Evolutionary conservation across 805 yeast genomes (phyloP), one percentile per base, ranked within the genome.

Genomic region (Zygoascus tannicola): DNA sequence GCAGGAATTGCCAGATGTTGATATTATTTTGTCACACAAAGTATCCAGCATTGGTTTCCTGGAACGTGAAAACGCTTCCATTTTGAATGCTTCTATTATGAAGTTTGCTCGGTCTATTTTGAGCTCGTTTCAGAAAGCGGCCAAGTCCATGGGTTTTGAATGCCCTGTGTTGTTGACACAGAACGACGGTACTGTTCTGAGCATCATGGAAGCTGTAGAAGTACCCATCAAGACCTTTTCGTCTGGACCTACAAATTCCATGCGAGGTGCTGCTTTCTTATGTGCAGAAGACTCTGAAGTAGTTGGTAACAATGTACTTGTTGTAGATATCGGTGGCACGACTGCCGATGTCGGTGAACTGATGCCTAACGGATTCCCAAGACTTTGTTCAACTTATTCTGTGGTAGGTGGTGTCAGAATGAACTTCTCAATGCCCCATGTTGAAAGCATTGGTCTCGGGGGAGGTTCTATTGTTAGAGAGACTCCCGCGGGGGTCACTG

Each of bases 241-340:
- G 3, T 70, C 75, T 8, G 75, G 76, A 36, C 70, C 75, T 2
- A 71, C 75, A 16, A 51, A 51, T 33, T 51, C 54, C 18, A 51
- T 51, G 54, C 39, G 54, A 33, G 54, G 54, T 14, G 75, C 76
- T 2, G 63, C 74, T 0, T 67, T 69, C 48, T 52, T 71, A 10
- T 66, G 70, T 45, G 35, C 59, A 41, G 38, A 54, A 19, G 50
- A 50, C n/a, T 34, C 45, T 16, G 44, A 46, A 10, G 44, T 49
- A 3, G 41, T 44, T 5, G 63, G 59, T 10, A 44, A 53, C 26
- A 49, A 54, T 34, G 59, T 62, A 10, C 52, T 69, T 35, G 73
- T 71, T n/a, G 66, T 65, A 21, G 76, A 71, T 51, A 66, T 71
- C 28, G 76, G 76, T n/a, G 76, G 76, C 12, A 71, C 76, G 8